Conservation (phyloP, 331 rosid genomes). For the Stylosanthes scabra region DNA sequence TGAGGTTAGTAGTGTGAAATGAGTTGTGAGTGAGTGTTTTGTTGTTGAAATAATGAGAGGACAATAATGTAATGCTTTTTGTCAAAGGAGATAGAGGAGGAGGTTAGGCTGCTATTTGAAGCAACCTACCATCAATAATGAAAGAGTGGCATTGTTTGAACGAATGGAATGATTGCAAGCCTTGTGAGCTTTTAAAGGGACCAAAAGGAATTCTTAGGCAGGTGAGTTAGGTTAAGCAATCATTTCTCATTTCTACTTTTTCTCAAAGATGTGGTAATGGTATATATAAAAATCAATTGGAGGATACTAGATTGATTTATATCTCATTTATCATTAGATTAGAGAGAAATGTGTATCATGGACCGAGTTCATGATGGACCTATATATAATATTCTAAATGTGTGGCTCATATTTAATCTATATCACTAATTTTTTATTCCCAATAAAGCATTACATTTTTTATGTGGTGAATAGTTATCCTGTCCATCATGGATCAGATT, state of each 20-base stretch:
- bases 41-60: background rate
- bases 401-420: too few species aligned
- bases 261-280: background rate
- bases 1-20: background rate
- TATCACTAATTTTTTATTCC: too few species aligned
- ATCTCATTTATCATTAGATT: too few species aligned
- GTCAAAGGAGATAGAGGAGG: background rate
- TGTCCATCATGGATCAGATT: too few species aligned
- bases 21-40: conserved; percentile 6
- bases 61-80: conserved; percentile 15
- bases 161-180: conserved; percentile 20
- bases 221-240: conserved; percentile 51
- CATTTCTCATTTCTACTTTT: conserved; percentile 27
- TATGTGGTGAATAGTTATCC: too few species aligned
- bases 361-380: too few species aligned
- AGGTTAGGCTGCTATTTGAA: conserved; percentile 32
- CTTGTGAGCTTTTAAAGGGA: conserved; percentile 31
- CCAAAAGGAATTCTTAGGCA: conserved; percentile 41
- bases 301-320: too few species aligned
- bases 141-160: conserved; percentile 21
- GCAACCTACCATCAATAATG: conserved; percentile 32
- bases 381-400: too few species aligned
- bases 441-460: too few species aligned
- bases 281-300: too few species aligned
- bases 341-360: too few species aligned